Evolutionary conservation across 345 rosid species (phyloP).

Genomic region (Sonneratia caseolaris): DNA sequence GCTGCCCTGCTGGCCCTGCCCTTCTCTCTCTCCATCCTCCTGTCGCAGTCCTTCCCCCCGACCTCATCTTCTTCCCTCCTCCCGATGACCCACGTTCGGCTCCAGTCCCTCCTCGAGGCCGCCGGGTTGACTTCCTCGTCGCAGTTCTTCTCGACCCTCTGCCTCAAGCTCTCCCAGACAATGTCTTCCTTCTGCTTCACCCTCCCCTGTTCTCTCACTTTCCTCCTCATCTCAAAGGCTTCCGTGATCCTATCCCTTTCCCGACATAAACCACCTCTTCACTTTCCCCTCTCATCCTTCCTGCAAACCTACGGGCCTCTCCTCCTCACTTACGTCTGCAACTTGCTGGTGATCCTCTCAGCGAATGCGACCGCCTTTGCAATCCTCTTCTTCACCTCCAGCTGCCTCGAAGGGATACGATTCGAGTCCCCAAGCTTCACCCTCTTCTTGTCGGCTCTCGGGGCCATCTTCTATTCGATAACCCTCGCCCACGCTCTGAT

Average conservation of each 20-base stretch:
- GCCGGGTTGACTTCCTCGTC: constrained; percentile 55
- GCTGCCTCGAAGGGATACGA: constrained; percentile 28
- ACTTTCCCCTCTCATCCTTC: constrained; percentile 29
- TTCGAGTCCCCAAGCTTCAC: constrained; percentile 24
- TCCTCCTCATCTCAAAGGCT: constrained; percentile 64
- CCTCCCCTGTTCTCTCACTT: constrained; percentile 67
- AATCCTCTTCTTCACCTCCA: constrained; percentile 41
- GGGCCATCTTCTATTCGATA: constrained; percentile 63
- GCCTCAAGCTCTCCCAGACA: constrained; percentile 72
- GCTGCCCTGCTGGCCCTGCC: constrained; percentile 54
- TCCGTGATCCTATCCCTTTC: constrained; percentile 32
- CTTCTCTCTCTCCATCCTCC: constrained; percentile 47
- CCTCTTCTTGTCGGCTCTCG: constrained; percentile 41
- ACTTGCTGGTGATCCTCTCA: constrained; percentile 44
- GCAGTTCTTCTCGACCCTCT: constrained; percentile 49
- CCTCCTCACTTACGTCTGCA: constrained; percentile 40
- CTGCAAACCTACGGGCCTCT: constrained; percentile 39
- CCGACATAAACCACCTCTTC: constrained; percentile 14
- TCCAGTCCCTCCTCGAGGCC: constrained; percentile 36
- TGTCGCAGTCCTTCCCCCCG: constrained; percentile 38
- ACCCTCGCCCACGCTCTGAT: constrained; percentile 59
- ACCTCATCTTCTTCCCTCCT: constrained; percentile 9
- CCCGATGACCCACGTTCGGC: constrained; percentile 23
- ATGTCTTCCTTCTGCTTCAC: constrained; percentile 48
- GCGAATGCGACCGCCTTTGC: constrained; percentile 73